phyloP scores from a whole-genome alignment of 2,329 filamentous ascomycete species.

The Capronia americana region DNA sequence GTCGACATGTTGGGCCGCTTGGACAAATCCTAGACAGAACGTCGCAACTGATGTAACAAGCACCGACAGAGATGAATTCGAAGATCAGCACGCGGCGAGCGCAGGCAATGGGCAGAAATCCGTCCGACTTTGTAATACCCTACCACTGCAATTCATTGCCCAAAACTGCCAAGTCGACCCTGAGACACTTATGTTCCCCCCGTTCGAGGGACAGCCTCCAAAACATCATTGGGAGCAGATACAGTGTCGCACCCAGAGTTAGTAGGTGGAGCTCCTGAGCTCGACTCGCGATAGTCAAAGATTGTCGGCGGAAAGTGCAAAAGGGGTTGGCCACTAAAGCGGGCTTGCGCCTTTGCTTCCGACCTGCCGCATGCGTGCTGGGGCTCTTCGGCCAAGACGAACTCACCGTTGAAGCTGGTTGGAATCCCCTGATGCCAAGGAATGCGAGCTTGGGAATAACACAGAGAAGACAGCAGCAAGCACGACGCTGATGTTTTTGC shows the following conservation, averaged over 20 bases:
- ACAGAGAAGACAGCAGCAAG: neutral
- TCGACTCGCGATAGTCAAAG: neutral
- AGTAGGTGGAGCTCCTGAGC: slow-evolving; percentile 9
- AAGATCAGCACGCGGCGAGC: neutral
- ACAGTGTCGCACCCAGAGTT: slow-evolving; percentile 3
- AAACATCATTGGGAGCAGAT: slow-evolving; percentile 3
- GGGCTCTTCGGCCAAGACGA: slow-evolving; percentile 3
- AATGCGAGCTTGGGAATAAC: neutral
- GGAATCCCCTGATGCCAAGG: neutral
- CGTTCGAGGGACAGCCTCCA: neutral
- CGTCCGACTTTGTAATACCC: neutral
- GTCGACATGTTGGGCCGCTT: slow-evolving; percentile 14
- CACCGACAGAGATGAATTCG: neutral
- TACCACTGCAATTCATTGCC: neutral
- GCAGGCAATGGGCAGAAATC: neutral
- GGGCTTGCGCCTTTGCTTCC: neutral
- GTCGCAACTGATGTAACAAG: neutral
- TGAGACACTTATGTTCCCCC: slow-evolving; percentile 3
- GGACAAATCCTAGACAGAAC: neutral
- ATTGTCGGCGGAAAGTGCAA: slow-evolving; percentile 10
- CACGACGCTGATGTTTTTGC: neutral
- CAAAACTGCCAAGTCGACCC: neutral
- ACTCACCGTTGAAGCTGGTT: neutral
- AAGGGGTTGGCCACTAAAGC: slow-evolving; percentile 11
- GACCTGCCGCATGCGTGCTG: neutral